phyloP scores from a whole-genome alignment of 306 rosid genomes.

The Dryas octopetala region DNA sequence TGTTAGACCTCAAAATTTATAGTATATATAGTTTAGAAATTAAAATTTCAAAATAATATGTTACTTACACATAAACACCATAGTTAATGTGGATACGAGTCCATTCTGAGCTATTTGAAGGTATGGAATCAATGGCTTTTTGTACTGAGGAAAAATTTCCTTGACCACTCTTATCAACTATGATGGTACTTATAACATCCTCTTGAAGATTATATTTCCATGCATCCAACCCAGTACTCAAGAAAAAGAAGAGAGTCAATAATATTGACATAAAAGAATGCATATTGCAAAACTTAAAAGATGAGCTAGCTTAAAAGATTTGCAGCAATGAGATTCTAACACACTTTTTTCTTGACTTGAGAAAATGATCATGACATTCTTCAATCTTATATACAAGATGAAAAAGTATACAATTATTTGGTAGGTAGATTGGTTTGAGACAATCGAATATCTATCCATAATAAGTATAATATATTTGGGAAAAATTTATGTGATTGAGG shows the following conservation, averaged over 20 bases:
- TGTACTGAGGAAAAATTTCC: constrained; percentile 26
- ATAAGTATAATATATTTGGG: no score
- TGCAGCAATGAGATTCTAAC: background rate
- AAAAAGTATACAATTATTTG: background rate
- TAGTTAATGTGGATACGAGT: constrained; percentile 28
- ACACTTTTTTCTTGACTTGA: background rate
- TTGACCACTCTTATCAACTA: constrained; percentile 24
- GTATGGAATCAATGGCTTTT: constrained; percentile 42
- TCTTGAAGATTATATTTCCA: background rate
- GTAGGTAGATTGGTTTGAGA: no score
- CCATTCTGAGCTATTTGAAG: constrained; percentile 22
- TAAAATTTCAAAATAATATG: background rate
- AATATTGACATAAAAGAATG: background rate
- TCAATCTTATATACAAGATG: background rate
- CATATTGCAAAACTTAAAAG: background rate
- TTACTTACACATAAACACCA: constrained; percentile 26
- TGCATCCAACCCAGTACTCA: background rate
- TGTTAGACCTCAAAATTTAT: background rate
- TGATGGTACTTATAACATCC: constrained; percentile 6
- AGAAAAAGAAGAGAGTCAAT: constrained; percentile 1
- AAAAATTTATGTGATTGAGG: no score
- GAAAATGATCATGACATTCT: background rate
- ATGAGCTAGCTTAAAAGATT: background rate
- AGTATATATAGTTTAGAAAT: background rate
- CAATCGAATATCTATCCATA: no score